phyloP scores from a whole-genome alignment of 352 stramenopile genomes.

The Phytopythium helicoides region DNA sequence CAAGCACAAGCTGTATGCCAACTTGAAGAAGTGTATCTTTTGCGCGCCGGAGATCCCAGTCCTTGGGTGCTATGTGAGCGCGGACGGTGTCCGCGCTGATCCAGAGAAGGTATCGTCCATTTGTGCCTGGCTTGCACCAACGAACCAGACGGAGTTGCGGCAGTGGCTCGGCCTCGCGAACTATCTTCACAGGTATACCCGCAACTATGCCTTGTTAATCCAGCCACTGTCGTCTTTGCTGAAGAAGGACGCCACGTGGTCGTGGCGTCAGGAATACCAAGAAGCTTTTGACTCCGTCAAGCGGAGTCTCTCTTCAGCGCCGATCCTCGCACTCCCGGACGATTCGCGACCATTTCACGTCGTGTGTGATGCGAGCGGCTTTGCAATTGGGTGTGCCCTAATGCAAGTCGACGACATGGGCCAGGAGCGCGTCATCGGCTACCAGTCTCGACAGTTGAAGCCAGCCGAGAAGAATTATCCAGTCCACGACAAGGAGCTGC shows the following conservation, averaged over 20 bases:
- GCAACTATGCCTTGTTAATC: slow-evolving; percentile 9
- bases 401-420: slow-evolving; percentile 15
- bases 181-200: slow-evolving; percentile 22
- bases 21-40: too few species aligned
- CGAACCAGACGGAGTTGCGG: slow-evolving; percentile 6
- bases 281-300: slow-evolving; percentile 13
- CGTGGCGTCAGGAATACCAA: slow-evolving; percentile 6
- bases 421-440: slow-evolving; percentile 17
- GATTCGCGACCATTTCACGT: slow-evolving; percentile 13
- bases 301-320: slow-evolving; percentile 4
- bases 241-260: slow-evolving; percentile 16
- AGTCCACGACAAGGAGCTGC: too few species aligned
- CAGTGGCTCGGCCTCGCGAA: slow-evolving; percentile 17
- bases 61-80: slow-evolving; percentile 20
- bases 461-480: slow-evolving; percentile 15
- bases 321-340: slow-evolving; percentile 11
- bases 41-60: slow-evolving; percentile 22
- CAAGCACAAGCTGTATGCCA: too few species aligned
- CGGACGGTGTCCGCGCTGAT: slow-evolving; percentile 11
- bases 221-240: slow-evolving; percentile 11
- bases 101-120: slow-evolving; percentile 15
- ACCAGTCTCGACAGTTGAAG: slow-evolving; percentile 25
- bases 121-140: neutral
- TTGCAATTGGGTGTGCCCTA: slow-evolving; percentile 17
- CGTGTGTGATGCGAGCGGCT: slow-evolving; percentile 18